Evolutionary conservation across 441 rosid genomes (phyloP).

Genomic region (Euphorbia schlechtendalii): DNA sequence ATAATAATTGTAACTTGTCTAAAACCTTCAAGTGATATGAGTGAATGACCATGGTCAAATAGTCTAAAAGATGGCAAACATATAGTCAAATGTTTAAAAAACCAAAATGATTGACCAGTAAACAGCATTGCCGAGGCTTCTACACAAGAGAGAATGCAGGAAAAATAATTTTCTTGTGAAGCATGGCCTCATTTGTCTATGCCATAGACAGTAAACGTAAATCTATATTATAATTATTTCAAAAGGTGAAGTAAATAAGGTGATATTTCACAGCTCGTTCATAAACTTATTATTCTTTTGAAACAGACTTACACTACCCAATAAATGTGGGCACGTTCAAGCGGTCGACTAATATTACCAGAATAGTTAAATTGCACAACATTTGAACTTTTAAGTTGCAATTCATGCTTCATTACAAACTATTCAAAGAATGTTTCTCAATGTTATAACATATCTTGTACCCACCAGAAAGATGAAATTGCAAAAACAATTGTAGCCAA

Average conservation of each 20-base stretch:
- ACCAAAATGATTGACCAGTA: background rate
- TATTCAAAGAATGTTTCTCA: constrained; percentile 4
- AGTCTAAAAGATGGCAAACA: background rate
- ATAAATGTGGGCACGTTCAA: too few relatives aligned
- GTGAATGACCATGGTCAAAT: background rate
- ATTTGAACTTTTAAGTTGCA: background rate
- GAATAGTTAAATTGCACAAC: background rate
- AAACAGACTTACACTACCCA: background rate
- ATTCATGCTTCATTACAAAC: background rate
- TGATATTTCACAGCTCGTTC: too few relatives aligned
- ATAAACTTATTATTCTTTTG: too few relatives aligned
- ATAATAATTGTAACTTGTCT: background rate
- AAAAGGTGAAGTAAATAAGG: background rate
- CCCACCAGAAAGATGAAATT: background rate
- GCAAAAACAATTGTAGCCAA: background rate
- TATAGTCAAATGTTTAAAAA: too few relatives aligned
- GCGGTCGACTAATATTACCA: background rate
- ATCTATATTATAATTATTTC: background rate
- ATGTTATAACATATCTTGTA: background rate
- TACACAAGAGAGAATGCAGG: too few relatives aligned
- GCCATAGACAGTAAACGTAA: background rate
- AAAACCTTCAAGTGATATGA: background rate
- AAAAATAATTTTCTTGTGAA: background rate
- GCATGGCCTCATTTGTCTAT: background rate
- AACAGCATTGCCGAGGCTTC: constrained; percentile 1